Evolutionary conservation across 768 basidiomycete species (phyloP), one percentile per base, ranked within the genome.

Genomic region (Wakefieldia striispora): DNA sequence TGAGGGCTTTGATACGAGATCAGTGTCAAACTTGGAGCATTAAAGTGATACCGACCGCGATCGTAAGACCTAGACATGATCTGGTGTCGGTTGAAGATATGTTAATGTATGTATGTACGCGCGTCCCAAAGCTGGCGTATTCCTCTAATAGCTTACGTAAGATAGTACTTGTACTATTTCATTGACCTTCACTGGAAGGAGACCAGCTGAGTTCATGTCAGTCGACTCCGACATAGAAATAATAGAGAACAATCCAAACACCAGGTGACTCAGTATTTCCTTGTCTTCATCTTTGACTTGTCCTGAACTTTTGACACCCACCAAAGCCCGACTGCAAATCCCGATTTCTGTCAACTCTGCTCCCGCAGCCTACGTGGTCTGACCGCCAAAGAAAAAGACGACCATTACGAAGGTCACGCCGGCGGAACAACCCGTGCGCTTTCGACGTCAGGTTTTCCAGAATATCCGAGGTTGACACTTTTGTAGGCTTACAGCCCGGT

Each of bases 41-140:
- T 3, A 6, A 24, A n/a, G n/a, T 4, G n/a, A 5, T 43, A 24
- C 75, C 40, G 65, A 93, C 93, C 94, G 83, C 94, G 87, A 84
- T 97, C 94, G 75, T 97, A 97, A 29, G 91, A 95, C 77, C 94
- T 88, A 49, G 94, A 91, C 89, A 91, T 91, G 33, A 38, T 49
- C 58, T 26, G 35, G 49, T 11, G 1, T 29, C 3, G 6, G 53
- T 16, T 40, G 43, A 50, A 52, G 59, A 51, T 53, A 14, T 6
- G 35, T 14, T 34, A 24, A 37, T 40, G 54, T 56, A 50, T 40
- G 54, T 56, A 50, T 51, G 69, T 63, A 81, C 81, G 77, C 81
- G 81, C 79, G 80, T 79, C 72, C 60, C 1, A 62, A 45, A 49
- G 58, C 53, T 65, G 58, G 57, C 59, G 52, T 51, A 58, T 54